Conservation (phyloP, 202 grass and related monocot species). For the Setaria italica region DNA sequence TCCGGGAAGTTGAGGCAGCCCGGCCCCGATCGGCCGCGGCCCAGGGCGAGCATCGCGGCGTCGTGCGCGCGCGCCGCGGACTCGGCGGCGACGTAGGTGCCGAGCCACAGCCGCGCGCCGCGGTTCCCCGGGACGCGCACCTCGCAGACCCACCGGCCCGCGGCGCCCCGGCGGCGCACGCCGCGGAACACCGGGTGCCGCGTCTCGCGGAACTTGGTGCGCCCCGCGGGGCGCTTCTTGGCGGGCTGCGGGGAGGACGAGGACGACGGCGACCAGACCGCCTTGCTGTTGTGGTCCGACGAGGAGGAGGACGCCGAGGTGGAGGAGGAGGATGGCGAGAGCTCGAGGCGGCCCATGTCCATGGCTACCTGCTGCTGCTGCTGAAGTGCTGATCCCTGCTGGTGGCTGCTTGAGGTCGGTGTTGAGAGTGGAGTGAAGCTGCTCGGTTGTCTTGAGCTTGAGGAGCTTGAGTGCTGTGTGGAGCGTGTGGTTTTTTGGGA, state of each 20-base stretch:
- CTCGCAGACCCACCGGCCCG: constrained; percentile 86
- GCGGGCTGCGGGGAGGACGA: constrained; percentile 36
- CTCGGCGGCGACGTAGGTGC: constrained; percentile 73
- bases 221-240: constrained; percentile 75
- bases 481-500: constrained; percentile 5
- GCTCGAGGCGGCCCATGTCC: constrained; percentile 18
- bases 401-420: background rate
- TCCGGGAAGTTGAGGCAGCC: constrained; percentile 70
- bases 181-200: constrained; percentile 82
- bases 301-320: constrained; percentile 20
- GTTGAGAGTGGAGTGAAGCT: constrained; percentile 3
- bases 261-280: background rate
- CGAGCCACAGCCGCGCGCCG: constrained; percentile 73
- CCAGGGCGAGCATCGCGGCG: constrained; percentile 63
- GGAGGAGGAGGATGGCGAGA: constrained; percentile 21
- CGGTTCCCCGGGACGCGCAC: constrained; percentile 69
- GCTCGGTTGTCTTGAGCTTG: background rate
- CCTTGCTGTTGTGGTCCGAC: constrained; percentile 36
- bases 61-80: constrained; percentile 81
- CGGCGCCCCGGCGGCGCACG: constrained; percentile 64
- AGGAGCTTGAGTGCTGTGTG: background rate
- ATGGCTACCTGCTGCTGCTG: background rate
- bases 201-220: constrained; percentile 84
- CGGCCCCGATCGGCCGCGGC: background rate
- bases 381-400: background rate